These are phyloP conservation scores for Wickerhamiella azymoides DNA, from an alignment of 805 yeast species.

Conservation along the genomic window DNA sequence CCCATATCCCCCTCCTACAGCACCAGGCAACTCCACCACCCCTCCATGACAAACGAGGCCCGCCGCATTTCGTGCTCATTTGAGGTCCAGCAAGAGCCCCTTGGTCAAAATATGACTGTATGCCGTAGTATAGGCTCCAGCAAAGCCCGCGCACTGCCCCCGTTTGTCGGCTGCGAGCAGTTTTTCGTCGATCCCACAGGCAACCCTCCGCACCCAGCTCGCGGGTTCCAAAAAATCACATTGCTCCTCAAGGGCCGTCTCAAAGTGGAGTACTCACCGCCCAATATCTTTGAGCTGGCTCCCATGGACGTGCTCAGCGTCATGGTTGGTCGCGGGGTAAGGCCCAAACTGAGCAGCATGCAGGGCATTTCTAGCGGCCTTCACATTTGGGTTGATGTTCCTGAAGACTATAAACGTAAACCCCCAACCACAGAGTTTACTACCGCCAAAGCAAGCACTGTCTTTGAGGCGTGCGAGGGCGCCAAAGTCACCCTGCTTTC, in stretches of 20 bases:
- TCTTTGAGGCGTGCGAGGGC: slow-evolving; percentile 9
- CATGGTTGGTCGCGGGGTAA: slow-evolving; percentile 19
- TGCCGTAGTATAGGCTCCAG: slow-evolving; percentile 11
- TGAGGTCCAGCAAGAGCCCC: not conserved
- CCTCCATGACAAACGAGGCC: not conserved
- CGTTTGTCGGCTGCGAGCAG: slow-evolving; percentile 17
- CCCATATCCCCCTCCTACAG: not conserved
- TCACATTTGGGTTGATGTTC: slow-evolving; percentile 16
- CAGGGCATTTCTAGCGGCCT: slow-evolving; percentile 12
- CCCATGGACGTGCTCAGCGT: slow-evolving; percentile 16
- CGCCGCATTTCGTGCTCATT: not conserved
- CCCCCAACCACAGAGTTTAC: slow-evolving; percentile 14
- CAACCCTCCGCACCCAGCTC: slow-evolving; percentile 17
- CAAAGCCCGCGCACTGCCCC: slow-evolving; percentile 14
- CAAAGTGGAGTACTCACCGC: slow-evolving; percentile 14
- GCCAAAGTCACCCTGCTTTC: slow-evolving; percentile 11
- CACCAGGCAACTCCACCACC: too few species aligned
- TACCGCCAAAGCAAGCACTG: slow-evolving; percentile 9
- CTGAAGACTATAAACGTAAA: slow-evolving; percentile 16
- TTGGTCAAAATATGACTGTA: slow-evolving; percentile 2
- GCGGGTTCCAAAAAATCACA: slow-evolving; percentile 17
- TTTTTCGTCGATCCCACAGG: slow-evolving; percentile 14
- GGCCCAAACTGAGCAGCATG: not conserved
- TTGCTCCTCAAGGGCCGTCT: slow-evolving; percentile 12
- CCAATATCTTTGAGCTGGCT: slow-evolving; percentile 13